Base-by-base conservation (phyloP, 2,329 filamentous ascomycete genomes). In the Metarhizium brunneum region DNA sequence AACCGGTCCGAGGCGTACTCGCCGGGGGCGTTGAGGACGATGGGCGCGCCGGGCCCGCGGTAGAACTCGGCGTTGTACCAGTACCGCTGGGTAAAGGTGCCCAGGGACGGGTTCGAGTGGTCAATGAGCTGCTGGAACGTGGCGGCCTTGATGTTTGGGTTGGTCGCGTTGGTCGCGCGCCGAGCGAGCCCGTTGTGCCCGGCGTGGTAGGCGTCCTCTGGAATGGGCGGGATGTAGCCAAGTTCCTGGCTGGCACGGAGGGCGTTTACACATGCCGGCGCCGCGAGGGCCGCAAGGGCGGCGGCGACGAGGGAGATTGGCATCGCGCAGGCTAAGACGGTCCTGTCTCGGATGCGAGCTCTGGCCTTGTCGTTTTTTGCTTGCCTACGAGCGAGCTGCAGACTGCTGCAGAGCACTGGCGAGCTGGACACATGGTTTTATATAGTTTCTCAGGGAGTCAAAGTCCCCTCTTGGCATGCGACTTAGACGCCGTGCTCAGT, bases 61-160 rank as follows among this genome's bases (percentile, higher is more conserved):
- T 92, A 94, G 72, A 86, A 80, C 43, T 79, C 79, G 5, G 84
- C 82, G 65, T 92, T 88, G 63, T 90, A 90, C 84, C 85, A 94
- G 73, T 92, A 95, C 10, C 88, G 81, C 52, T 90, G 75, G 43
- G 80, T 69, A 68, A 91, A 94, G 2, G 73, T 81, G 36, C 71
- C 85, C 13, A 80, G 66, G n/a, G 68, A 68, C 1, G 80, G 79
- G 60, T 83, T 70, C 4, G 72, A 66, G 66, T 86, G 83, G 62
- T 86, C 81, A 51, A 85, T 77, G 54, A 79, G 70, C 65, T 85
- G 82, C 58, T 77, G 65, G 57, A 83, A 84, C 47, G 57, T 62
- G 45, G 57, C 63, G 40, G 51, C 29, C 35, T 50, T 42, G 48
- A 54, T 51, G 32, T 20, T 49, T 10, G 30, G 52, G 32, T 54